Conservation (phyloP, 2,329 filamentous ascomycete genomes). For the Clonostachys byssicola region DNA sequence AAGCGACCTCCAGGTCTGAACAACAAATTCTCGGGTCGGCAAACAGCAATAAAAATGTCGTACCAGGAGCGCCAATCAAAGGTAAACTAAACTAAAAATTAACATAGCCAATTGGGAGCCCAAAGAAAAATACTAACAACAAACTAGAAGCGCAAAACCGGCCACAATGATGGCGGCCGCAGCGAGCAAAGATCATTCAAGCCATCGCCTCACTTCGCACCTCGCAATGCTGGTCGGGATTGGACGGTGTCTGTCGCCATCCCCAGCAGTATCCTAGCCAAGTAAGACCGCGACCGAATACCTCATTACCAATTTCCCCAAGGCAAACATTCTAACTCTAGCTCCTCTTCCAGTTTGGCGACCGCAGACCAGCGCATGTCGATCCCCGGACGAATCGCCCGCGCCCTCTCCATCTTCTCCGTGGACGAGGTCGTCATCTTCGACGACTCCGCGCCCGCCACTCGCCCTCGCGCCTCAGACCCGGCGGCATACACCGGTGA, state of each 20-base stretch:
- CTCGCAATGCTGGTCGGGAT: conserved; percentile 54
- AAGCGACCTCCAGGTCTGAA: no score
- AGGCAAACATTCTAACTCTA: background rate
- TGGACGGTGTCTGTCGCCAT: conserved; percentile 77
- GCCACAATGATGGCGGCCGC: conserved; percentile 29
- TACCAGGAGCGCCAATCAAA: conserved; percentile 23
- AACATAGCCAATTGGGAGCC: background rate
- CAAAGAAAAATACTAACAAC: background rate
- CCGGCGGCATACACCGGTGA: conserved; percentile 58
- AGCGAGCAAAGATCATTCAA: conserved; percentile 47
- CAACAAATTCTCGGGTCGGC: no score
- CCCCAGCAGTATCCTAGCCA: conserved; percentile 72
- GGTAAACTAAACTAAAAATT: conserved; percentile 7
- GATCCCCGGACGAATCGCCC: conserved; percentile 71
- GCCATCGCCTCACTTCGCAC: conserved; percentile 65
- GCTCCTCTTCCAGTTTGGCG: conserved; percentile 39
- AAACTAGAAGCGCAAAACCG: conserved; percentile 45
- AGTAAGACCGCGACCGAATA: conserved; percentile 39
- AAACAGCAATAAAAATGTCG: conserved; percentile 16
- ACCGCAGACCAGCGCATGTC: conserved; percentile 73
- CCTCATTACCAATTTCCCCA: background rate
- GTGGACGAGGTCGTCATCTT: conserved; percentile 83
- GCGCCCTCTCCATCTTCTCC: conserved; percentile 76
- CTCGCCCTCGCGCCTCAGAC: conserved; percentile 39
- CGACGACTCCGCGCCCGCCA: conserved; percentile 56